Evolutionary conservation across 2,329 filamentous ascomycete species (phyloP).

Genomic region (Tolypocladium sp.): DNA sequence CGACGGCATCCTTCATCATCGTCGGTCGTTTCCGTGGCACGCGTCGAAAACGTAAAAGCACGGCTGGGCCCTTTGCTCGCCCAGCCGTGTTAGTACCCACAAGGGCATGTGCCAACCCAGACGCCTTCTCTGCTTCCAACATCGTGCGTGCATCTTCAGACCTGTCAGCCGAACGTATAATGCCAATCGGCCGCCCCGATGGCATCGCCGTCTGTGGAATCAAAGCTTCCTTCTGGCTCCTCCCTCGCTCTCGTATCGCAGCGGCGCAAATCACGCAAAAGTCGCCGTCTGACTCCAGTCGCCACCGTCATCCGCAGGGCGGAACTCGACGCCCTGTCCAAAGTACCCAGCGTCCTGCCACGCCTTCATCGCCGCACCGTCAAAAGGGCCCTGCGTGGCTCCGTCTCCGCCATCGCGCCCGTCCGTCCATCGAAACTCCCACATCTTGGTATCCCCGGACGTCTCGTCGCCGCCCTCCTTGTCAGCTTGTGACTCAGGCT

Average conservation of each 20-base stretch:
- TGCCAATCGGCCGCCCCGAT: not conserved
- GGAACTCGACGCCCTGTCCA: conserved; percentile 77
- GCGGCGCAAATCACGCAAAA: conserved; percentile 34
- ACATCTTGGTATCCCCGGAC: conserved; percentile 29
- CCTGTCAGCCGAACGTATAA: not conserved
- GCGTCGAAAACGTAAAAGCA: not conserved
- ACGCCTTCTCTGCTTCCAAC: not conserved
- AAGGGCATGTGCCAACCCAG: not conserved
- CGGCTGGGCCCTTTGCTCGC: not conserved
- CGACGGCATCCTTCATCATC: not conserved
- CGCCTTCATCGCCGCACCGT: conserved; percentile 73
- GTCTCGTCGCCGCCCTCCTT: conserved; percentile 7
- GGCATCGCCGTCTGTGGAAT: not conserved
- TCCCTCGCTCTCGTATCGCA: not conserved
- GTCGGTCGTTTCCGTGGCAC: not conserved
- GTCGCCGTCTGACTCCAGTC: conserved; percentile 41
- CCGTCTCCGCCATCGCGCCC: conserved; percentile 71
- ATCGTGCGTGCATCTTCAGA: not conserved
- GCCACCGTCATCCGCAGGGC: conserved; percentile 43
- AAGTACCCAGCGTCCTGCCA: conserved; percentile 95
- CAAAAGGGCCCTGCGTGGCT: conserved; percentile 77
- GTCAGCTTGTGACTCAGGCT: conserved; percentile 26
- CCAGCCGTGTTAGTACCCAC: not conserved
- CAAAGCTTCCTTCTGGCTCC: not conserved
- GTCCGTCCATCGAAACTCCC: conserved; percentile 92